Evolutionary conservation across 768 basidiomycete species (phyloP).

Genomic region (Auriscalpium vulgare): DNA sequence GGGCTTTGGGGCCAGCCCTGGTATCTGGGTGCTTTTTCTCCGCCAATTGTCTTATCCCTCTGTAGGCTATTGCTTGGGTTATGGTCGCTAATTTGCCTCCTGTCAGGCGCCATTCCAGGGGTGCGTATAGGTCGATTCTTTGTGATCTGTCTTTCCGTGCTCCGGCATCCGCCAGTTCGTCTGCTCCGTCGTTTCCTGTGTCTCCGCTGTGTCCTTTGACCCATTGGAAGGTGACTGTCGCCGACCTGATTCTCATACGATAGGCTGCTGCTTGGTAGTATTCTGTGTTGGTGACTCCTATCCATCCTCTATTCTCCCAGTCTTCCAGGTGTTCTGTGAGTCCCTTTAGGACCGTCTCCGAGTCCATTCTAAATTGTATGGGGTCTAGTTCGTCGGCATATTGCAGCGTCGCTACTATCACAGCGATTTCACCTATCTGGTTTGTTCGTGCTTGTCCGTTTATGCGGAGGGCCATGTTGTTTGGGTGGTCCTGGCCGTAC

Average conservation of each 20-base stretch:
- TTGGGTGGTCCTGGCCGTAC: neutral
- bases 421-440: constrained; percentile 13
- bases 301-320: constrained; percentile 5
- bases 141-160: neutral
- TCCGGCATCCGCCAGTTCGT: neutral
- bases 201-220: constrained; percentile 9
- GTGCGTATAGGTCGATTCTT: neutral
- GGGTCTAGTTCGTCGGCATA: neutral
- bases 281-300: neutral
- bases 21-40: neutral
- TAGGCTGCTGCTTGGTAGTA: neutral
- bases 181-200: constrained; percentile 7
- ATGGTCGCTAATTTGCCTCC: neutral
- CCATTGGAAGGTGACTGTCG: constrained; percentile 6
- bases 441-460: neutral
- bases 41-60: neutral
- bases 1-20: neutral
- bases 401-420: constrained; percentile 3
- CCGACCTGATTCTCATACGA: neutral
- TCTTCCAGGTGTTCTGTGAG: constrained; percentile 14
- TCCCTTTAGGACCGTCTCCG: constrained; percentile 15
- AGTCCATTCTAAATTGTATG: constrained; percentile 19
- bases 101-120: neutral
- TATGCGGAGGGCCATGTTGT: neutral
- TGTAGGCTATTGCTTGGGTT: neutral